Conservation (phyloP, 2,329 filamentous ascomycete genomes). For the Ophiostoma ips region DNA sequence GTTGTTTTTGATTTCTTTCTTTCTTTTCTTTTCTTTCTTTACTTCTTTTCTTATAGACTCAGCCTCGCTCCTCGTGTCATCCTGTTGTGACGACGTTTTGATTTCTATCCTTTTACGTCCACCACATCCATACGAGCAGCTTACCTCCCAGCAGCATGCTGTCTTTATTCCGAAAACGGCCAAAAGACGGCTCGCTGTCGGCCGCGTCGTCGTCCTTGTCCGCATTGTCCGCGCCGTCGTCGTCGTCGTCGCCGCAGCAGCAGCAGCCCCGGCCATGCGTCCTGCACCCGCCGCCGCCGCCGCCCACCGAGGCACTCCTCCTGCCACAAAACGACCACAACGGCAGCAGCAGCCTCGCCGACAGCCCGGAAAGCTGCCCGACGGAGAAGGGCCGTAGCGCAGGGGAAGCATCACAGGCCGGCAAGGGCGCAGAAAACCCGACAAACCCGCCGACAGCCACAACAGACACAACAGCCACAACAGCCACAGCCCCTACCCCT, state of each 20-base stretch:
- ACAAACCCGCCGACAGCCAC: too few species aligned
- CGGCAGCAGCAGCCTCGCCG: too few species aligned
- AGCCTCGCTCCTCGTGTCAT: too few species aligned
- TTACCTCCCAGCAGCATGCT: background rate
- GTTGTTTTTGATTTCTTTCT: background rate
- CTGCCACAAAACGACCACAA: too few species aligned
- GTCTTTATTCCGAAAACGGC: background rate
- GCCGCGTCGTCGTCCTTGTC: background rate
- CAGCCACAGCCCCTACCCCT: background rate
- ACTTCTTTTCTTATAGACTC: too few species aligned
- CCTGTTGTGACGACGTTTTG: too few species aligned
- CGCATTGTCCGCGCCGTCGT: background rate
- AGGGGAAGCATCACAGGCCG: too few species aligned
- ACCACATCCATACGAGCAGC: too few species aligned
- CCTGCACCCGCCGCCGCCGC: constrained; percentile 1
- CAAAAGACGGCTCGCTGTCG: background rate
- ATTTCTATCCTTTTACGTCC: background rate
- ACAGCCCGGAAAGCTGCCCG: background rate
- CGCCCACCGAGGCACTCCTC: too few species aligned
- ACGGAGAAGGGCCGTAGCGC: background rate
- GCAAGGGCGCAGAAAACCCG: too few species aligned
- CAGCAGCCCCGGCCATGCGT: background rate
- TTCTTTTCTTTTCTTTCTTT: background rate
- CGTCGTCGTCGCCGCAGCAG: background rate
- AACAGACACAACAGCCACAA: background rate